These are phyloP conservation scores for Heritiera fomes DNA, from an alignment of 345 rosid genomes.

Conservation along the genomic window DNA sequence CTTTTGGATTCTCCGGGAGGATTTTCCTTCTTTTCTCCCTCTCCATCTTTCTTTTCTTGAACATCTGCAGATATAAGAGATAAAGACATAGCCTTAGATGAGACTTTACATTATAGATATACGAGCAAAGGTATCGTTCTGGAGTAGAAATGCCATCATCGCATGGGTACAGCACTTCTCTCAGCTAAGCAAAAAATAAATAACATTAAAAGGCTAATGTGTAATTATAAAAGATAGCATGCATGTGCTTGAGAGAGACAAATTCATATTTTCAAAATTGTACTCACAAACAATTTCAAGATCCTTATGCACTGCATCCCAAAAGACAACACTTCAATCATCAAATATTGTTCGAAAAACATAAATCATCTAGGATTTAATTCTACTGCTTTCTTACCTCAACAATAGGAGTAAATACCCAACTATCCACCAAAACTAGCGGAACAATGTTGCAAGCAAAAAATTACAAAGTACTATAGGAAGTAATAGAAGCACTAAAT, in stretches of 20 bases:
- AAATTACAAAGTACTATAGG: background rate
- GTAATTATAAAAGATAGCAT: background rate
- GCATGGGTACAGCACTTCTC: background rate
- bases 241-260: background rate
- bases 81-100: background rate
- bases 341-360: background rate
- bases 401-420: background rate
- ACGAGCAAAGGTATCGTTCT: background rate
- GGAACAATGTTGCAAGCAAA: background rate
- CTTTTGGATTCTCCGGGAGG: slow-evolving; percentile 49
- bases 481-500: background rate
- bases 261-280: background rate
- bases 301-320: background rate
- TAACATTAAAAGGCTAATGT: background rate
- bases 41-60: slow-evolving; percentile 44
- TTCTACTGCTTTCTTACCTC: background rate
- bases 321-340: background rate
- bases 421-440: background rate
- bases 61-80: slow-evolving; percentile 29
- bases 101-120: background rate
- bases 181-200: background rate
- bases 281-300: background rate
- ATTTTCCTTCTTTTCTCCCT: slow-evolving; percentile 50
- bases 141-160: background rate
- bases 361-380: background rate